These are phyloP conservation scores for Camelina sativa DNA, from an alignment of 345 rosid species.

Conservation along the genomic window DNA sequence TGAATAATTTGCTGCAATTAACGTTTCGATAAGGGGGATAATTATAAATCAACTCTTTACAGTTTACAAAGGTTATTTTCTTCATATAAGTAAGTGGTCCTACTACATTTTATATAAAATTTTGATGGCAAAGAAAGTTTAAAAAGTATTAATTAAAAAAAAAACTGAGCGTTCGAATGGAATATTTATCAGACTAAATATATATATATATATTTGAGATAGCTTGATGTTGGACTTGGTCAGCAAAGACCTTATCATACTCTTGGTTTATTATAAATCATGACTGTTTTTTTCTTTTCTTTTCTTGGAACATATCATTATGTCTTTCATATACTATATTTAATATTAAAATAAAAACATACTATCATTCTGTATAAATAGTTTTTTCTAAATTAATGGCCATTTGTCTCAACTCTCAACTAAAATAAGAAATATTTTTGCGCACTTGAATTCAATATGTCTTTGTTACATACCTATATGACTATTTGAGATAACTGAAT, in stretches of 20 bases:
- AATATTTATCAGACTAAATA: constrained; percentile 20
- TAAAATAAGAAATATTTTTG: background rate
- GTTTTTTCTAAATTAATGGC: background rate
- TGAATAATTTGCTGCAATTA: background rate
- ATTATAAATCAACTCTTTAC: background rate
- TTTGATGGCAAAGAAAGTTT: constrained; percentile 5
- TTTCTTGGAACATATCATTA: background rate
- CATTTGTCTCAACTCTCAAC: background rate
- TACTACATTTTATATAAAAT: background rate
- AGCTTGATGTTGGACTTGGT: constrained; percentile 37
- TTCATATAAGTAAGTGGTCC: constrained; percentile 4
- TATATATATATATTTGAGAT: background rate
- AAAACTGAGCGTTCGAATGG: constrained; percentile 29
- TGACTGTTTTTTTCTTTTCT: background rate
- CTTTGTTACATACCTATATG: background rate
- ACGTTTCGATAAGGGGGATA: background rate
- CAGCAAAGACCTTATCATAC: constrained; percentile 35
- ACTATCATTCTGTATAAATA: background rate
- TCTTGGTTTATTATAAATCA: background rate
- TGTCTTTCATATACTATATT: background rate
- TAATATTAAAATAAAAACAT: background rate
- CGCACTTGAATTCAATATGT: background rate
- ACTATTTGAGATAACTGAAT: constrained; percentile 8
- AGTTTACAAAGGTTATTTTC: background rate
- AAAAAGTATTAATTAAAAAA: constrained; percentile 24